Percentiles rank a stretch among this genome's conserved stretches.
Conservation (phyloP, 2,329 filamentous ascomycete species). For the Diaporthe destruens region DNA sequence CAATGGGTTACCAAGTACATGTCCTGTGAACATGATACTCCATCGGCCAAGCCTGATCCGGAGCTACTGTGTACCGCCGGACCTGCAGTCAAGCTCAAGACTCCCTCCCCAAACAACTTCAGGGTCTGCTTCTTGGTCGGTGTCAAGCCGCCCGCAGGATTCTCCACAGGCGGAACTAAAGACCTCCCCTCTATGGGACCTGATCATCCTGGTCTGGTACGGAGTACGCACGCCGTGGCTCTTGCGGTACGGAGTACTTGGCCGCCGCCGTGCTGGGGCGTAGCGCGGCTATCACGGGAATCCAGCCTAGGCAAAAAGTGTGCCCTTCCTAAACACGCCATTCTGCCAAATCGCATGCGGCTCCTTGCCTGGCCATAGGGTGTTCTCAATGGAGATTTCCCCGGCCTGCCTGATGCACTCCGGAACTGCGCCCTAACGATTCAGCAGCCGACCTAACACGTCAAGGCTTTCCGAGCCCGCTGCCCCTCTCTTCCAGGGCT, state of each 20-base stretch:
- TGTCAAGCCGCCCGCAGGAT: conserved; percentile 11
- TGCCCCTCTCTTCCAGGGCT: conserved; percentile 37
- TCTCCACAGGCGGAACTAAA: conserved; percentile 31
- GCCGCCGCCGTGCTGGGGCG: conserved; percentile 21
- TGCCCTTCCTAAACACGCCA: not conserved
- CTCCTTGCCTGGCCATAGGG: conserved; percentile 5
- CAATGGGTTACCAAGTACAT: not conserved
- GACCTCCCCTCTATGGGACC: conserved; percentile 7
- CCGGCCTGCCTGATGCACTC: not conserved
- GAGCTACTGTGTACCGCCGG: conserved; percentile 11
- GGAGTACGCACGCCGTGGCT: conserved; percentile 14
- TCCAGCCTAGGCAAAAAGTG: not conserved
- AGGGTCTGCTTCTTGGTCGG: conserved; percentile 1
- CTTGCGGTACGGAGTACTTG: conserved; percentile 13
- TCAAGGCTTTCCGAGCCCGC: conserved; percentile 7
- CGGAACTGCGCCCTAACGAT: not conserved
- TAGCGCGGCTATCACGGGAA: conserved; percentile 36
- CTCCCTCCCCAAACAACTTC: conserved; percentile 2
- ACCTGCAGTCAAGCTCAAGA: conserved; percentile 22
- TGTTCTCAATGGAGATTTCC: not conserved
- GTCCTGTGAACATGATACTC: not conserved
- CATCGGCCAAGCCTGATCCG: conserved; percentile 8
- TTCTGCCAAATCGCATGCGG: conserved; percentile 2
- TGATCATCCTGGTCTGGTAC: conserved; percentile 36
- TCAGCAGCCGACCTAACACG: not conserved